Base-by-base conservation (phyloP, 2,329 filamentous ascomycete genomes). In the Exophiala sp. region DNA sequence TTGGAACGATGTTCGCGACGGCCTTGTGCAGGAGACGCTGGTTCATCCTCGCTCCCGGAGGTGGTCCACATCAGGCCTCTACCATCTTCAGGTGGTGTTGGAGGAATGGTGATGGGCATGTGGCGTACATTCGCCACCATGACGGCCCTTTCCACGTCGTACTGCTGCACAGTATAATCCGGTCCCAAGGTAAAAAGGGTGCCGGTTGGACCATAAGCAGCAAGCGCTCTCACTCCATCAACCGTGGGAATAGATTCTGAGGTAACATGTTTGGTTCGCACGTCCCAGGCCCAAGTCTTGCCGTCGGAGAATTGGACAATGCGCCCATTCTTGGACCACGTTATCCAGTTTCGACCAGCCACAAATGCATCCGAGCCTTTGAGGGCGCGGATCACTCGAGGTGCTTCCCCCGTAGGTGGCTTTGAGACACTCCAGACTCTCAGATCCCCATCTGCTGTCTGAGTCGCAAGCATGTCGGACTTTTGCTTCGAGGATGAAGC, bases 371-470 rank as follows among this genome's bases (percentile, higher is more conserved):
- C 52, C 6, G 82, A 82, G 61, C 86, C 79, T 66, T 88, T 91
- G 42, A 98, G 72, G 22, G 94, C 83, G 55, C 93, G 79, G 52
- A 97, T 94, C 6, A 96, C 86, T 63, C 90, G 91, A 29, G 90
- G 90, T 14, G 84, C 77, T 59, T 95, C 86, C 41, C 61, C 78
- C 69, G 65, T 82, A 76, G 66, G 84, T 73, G 52, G 79, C 68
- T 97, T 98, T 16, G 91, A 82, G 46, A 98, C 86, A 64, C 93
- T 98, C 93, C 93, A 98, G 16, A 98, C 90, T 60, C 90, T 80
- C 39, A 98, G 73, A 64, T 98, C 91, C 16, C 93, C 91, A 64
- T 96, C 90, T 44, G 85, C 79, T 2, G 88, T 93, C 69, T 97
- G 91, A 7, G 89, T 87, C 1, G 91, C 91, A 62, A 98, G 74